Percentiles rank a stretch among this genome's conserved stretches.
phyloP scores from a whole-genome alignment of 441 rosid genomes.

The Euphorbia celastroides region DNA sequence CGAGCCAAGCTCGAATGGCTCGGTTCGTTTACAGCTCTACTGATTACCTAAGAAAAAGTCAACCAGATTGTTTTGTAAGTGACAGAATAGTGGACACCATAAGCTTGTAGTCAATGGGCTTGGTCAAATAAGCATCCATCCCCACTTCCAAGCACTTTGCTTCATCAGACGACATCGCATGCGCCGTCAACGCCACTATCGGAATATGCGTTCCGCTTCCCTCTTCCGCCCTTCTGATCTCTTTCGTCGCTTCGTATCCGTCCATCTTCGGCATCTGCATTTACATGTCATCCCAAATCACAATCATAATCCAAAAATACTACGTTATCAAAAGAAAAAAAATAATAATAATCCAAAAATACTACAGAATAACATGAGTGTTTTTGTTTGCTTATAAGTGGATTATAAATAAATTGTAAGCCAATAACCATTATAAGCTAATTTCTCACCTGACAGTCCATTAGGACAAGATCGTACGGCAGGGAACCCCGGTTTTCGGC shows the following conservation, averaged over 20 bases:
- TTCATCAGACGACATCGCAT: conserved; percentile 95
- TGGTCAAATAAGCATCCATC: conserved; percentile 96
- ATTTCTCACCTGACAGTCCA: conserved; percentile 91
- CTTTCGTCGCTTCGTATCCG: conserved; percentile 91
- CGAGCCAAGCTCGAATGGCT: no score
- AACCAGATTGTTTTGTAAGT: conserved; percentile 46
- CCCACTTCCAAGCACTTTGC: conserved; percentile 94
- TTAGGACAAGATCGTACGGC: conserved; percentile 73
- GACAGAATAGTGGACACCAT: conserved; percentile 89
- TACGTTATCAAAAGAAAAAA: no score
- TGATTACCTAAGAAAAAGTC: conserved; percentile 8
- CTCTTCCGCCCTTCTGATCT: conserved; percentile 67
- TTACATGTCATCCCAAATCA: conserved; percentile 2
- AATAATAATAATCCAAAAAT: no score
- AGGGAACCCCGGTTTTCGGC: conserved; percentile 25
- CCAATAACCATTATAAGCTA: no score
- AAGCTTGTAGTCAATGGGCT: conserved; percentile 83
- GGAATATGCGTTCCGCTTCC: conserved; percentile 61
- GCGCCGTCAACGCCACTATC: conserved; percentile 90
- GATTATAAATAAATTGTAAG: no score
- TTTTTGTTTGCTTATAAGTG: no score
- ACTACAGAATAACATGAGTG: no score
- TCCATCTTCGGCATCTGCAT: conserved; percentile 96
- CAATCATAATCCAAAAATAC: no score
- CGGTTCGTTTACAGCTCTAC: no score